Percentiles rank a stretch among this genome's conserved stretches.
Evolutionary conservation across 1,284 basidiomycete species (phyloP).

Genomic region (Austropuccinia psidii): DNA sequence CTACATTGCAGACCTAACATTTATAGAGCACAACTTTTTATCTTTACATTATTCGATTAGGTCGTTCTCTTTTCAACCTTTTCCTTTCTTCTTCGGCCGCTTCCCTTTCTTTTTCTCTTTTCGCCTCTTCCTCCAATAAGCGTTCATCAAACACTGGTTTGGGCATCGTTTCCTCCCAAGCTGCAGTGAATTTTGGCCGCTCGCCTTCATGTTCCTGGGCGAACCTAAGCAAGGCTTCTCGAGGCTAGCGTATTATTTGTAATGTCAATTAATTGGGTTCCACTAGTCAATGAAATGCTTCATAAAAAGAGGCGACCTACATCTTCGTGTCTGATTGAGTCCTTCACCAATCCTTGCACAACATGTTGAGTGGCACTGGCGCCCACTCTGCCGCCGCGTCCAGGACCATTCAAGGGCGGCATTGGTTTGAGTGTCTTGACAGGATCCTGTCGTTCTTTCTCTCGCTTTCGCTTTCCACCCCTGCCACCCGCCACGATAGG

Average conservation of each 20-base stretch:
- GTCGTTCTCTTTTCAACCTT: conserved; percentile 29
- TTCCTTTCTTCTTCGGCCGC: conserved; percentile 33
- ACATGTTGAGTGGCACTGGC: conserved; percentile 90
- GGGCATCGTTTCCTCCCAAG: conserved; percentile 35
- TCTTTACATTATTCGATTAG: conserved; percentile 17
- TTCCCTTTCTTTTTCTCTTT: conserved; percentile 22
- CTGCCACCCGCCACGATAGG: conserved; percentile 53
- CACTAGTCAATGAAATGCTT: neutral
- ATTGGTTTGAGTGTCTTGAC: conserved; percentile 83
- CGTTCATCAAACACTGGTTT: conserved; percentile 33
- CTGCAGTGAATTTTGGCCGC: conserved; percentile 27
- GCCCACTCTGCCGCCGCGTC: conserved; percentile 84
- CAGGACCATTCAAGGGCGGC: conserved; percentile 81
- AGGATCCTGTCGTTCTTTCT: conserved; percentile 77
- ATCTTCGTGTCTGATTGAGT: conserved; percentile 80
- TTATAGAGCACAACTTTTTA: too few species aligned
- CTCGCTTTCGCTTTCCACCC: conserved; percentile 71
- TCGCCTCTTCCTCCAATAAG: conserved; percentile 33
- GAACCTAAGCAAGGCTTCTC: conserved; percentile 35
- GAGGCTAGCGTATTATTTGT: neutral
- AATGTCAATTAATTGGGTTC: neutral
- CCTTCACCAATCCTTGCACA: conserved; percentile 82
- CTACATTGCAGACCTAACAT: too few species aligned
- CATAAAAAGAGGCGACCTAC: conserved; percentile 57
- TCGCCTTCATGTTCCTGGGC: conserved; percentile 37